Evolutionary conservation across 805 yeast species (phyloP).

Genomic region (Candida methanosorbosa): DNA sequence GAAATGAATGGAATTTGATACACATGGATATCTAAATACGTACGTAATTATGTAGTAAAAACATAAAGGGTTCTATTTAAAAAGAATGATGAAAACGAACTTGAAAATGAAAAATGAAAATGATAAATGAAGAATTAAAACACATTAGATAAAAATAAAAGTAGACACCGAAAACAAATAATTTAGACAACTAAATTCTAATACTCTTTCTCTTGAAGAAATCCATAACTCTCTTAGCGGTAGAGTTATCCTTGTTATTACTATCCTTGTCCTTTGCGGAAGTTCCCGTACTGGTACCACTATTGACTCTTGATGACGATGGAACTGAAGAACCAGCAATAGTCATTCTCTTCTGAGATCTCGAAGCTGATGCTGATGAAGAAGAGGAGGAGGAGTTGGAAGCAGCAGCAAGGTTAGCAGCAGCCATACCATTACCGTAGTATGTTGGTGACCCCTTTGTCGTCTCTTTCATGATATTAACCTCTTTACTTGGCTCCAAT

Average conservation of each 20-base stretch:
- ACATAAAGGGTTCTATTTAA: no score
- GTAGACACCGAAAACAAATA: no score
- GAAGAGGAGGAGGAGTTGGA: background rate
- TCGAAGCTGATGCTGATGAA: constrained; percentile 16
- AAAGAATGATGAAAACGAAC: no score
- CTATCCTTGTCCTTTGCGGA: constrained; percentile 18
- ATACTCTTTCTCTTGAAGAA: constrained; percentile 63
- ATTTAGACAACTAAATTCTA: constrained; percentile 20
- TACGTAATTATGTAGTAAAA: no score
- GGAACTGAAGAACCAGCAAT: constrained; percentile 8
- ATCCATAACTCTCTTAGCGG: constrained; percentile 72
- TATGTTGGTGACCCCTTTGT: background rate
- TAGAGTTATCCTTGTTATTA: constrained; percentile 48
- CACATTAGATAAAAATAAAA: background rate
- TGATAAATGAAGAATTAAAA: no score
- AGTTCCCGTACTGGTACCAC: constrained; percentile 4
- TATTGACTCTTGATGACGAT: constrained; percentile 6
- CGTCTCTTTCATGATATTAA: constrained; percentile 14
- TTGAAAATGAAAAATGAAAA: no score
- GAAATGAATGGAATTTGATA: no score
- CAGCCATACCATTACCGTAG: constrained; percentile 1
- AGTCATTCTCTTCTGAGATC: constrained; percentile 25
- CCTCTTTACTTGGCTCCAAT: constrained; percentile 24
- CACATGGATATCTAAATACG: no score
- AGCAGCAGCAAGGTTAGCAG: background rate